These are phyloP conservation scores for Zychaea mexicana DNA, from an alignment of 371 early-diverging fungal genomes.

Conservation along the genomic window DNA sequence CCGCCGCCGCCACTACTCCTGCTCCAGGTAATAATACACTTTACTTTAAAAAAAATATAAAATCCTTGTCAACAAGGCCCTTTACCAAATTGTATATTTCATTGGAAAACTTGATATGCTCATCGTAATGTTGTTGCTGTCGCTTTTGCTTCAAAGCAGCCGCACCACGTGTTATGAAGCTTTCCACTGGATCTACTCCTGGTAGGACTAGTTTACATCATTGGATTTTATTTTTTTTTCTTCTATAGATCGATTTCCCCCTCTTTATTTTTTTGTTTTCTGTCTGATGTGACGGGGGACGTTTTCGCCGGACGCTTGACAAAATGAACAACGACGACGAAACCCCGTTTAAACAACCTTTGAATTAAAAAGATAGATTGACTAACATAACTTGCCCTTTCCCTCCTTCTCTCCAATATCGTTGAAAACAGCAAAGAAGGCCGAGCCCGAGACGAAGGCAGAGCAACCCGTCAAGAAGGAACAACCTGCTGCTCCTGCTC, in stretches of 20 bases:
- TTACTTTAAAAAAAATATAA: too few species aligned
- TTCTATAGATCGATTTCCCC: neutral
- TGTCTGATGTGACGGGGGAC: too few species aligned
- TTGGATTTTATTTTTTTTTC: too few species aligned
- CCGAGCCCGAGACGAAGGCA: neutral
- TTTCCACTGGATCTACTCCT: conserved; percentile 24
- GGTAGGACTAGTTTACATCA: conserved; percentile 9
- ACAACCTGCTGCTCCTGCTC: too few species aligned
- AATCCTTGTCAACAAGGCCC: too few species aligned
- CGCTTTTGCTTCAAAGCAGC: too few species aligned
- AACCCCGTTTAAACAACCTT: too few species aligned
- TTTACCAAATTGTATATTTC: neutral
- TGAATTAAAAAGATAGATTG: conserved; percentile 2
- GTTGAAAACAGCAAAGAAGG: neutral
- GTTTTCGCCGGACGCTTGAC: too few species aligned
- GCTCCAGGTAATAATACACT: neutral
- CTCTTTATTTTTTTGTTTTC: too few species aligned
- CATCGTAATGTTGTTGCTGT: neutral
- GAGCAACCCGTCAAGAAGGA: conserved; percentile 22
- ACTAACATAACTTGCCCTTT: too few species aligned
- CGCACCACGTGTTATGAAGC: conserved; percentile 35
- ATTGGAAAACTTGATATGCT: neutral
- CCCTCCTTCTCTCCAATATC: too few species aligned
- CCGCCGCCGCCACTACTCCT: conserved; percentile 4
- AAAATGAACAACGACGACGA: too few species aligned